These are phyloP conservation scores for Nemania serpens DNA, from an alignment of 2,329 filamentous ascomycete genomes.

Conservation along the genomic window DNA sequence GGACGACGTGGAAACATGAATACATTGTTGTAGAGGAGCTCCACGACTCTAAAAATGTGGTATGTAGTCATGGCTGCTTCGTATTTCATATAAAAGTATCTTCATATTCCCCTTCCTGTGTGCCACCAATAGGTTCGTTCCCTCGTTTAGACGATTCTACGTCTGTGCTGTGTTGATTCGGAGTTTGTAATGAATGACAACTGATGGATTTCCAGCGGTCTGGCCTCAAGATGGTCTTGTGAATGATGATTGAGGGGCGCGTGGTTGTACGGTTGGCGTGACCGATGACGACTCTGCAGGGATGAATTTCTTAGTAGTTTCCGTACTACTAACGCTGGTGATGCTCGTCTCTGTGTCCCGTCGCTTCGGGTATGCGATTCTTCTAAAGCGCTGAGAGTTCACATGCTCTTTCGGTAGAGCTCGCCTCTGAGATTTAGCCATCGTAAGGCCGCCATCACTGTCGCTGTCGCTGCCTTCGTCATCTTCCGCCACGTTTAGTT, in stretches of 20 bases:
- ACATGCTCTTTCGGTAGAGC: slow-evolving; percentile 38
- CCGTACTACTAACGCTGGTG: slow-evolving; percentile 64
- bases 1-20: background rate
- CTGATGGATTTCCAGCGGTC: background rate
- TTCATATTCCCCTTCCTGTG: slow-evolving; percentile 4
- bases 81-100: slow-evolving; percentile 19
- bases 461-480: slow-evolving; percentile 59
- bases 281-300: slow-evolving; percentile 41
- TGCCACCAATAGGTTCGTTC: background rate
- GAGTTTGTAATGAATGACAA: background rate
- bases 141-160: background rate
- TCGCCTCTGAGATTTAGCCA: slow-evolving; percentile 58
- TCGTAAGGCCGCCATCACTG: slow-evolving; percentile 59
- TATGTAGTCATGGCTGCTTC: slow-evolving; percentile 11
- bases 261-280: background rate
- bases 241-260: background rate
- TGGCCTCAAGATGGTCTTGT: background rate
- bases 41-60: background rate
- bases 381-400: slow-evolving; percentile 39
- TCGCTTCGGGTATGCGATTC: slow-evolving; percentile 48
- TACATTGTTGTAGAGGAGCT: slow-evolving; percentile 1
- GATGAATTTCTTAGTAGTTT: slow-evolving; percentile 64
- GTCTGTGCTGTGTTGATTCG: background rate
- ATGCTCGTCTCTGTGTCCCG: slow-evolving; percentile 65
- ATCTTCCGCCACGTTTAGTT: slow-evolving; percentile 41